Evolutionary conservation across 108 stramenopile genomes (phyloP).

Genomic region (Discostella stelligeroides): DNA sequence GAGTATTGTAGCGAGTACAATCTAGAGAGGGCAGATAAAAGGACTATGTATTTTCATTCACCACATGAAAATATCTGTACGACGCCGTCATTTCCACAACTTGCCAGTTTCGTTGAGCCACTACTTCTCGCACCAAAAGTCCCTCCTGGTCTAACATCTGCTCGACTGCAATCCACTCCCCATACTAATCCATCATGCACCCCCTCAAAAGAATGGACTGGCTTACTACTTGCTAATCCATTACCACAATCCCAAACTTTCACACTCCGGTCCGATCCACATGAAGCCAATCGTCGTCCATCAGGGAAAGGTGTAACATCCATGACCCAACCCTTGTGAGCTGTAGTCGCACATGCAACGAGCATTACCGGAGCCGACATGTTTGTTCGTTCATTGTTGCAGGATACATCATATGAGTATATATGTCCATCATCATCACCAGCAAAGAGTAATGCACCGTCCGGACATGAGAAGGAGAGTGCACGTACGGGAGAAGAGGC

Average conservation of each 20-base stretch:
- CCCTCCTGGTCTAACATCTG: conserved; percentile 8
- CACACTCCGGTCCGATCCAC: conserved; percentile 48
- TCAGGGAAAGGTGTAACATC: conserved; percentile 42
- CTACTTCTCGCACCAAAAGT: conserved; percentile 2
- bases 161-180: conserved; percentile 39
- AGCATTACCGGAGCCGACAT: conserved; percentile 40
- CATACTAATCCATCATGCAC: conserved; percentile 43
- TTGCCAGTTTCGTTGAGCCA: conserved; percentile 17
- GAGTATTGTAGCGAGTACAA: background rate
- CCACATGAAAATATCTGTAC: conserved; percentile 46
- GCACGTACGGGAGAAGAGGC: conserved; percentile 38
- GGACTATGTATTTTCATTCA: conserved; percentile 19
- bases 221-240: conserved; percentile 46
- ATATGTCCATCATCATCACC: conserved; percentile 48
- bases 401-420: conserved; percentile 41
- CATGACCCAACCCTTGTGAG: conserved; percentile 52
- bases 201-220: conserved; percentile 49
- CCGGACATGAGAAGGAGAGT: conserved; percentile 37
- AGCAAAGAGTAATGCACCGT: conserved; percentile 40
- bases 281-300: conserved; percentile 34
- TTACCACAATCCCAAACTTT: conserved; percentile 51
- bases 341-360: conserved; percentile 43
- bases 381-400: conserved; percentile 14
- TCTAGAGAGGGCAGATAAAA: too few relatives aligned
- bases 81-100: conserved; percentile 47